Base-by-base conservation (phyloP, 2,329 filamentous ascomycete species). In the Pyrenophora teres region DNA sequence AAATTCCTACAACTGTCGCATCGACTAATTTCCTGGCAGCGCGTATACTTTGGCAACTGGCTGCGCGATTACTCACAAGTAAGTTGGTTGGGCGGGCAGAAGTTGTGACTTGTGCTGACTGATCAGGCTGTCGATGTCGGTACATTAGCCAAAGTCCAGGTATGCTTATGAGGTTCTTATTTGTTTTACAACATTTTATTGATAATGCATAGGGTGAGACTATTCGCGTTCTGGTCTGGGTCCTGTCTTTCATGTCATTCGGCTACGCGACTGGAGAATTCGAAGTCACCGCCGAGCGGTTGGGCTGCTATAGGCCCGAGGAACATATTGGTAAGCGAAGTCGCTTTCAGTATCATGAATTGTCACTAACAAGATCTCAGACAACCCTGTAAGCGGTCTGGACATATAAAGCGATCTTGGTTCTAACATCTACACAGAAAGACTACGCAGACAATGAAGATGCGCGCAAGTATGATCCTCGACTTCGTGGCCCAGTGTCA, bases 391-490 rank as follows among this genome's bases (percentile, higher is more conserved):
- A 44, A 32, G 43, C 25, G 9, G 16, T 8, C 19, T 6, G 5
- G 18, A 4, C 12, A 56, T 46, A 39, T 10, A 46, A 4, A 5
- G 33, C 33, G 48, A 27, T 12, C 3, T 18, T 30, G 15, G 25
- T 23, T 47, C 48, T 35, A 38, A 45, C 12, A 40, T 16, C 1
- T 12, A 2, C 37, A 54, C 45, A 54, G 52, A 72, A 73, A 60
- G 74, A 75, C 54, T 76, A 76, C 59, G 73, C 73, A 46, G 73
- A 97, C 64, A 90, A 90, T 62, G 67, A 84, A 59, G 94, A 99
- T 76, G 94, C 94, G 4, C 84, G 90, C 54, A 84, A 88, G 64
- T 92, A 85, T 67, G 94, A 97, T 70, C 77, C 81, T 32, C 87
- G 94, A 21, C 84, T 97, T 6, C 87, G 94, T 43, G 89, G 87